Evolutionary conservation across 352 stramenopile species (phyloP), one percentile per base, ranked within the genome.

Genomic region (Phytophthora agathidicida): DNA sequence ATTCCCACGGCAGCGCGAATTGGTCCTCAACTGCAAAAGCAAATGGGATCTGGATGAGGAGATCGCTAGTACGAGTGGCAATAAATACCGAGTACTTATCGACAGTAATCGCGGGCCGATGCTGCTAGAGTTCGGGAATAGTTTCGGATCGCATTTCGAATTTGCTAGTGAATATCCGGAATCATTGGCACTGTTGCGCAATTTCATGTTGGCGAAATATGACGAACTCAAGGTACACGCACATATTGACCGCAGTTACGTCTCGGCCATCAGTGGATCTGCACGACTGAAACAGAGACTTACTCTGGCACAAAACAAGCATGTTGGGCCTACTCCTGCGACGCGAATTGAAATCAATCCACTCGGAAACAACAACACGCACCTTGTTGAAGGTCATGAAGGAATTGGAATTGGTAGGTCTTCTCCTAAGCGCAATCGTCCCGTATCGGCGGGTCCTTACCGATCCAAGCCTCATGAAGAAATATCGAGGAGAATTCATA

Each of bases 81-180:
- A 94, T 62, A 78, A 77, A 49, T 93, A 91, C 54, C 65, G 61
- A n/a, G 83, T 94, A n/a, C 69, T 93, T 7, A 59, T 91, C 14
- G 86, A 94, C 58, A 93, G 82, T 43, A 77, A 45, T 51, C 77
- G 83, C 0, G 86, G 86, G 0, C 86, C 86, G 0, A 82, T 93
- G 76, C 39, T 94, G n/a, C 49, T 93, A 5, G 86, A 93, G 52
- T 94, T 93, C 67, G 80, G 86, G 60, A 93, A 94, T 56, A 83
- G 79, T 45, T 49, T 92, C 0, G 84, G 86, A 7, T 58, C 69
- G 0, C 86, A 94, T 69, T 94, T 94, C 39, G 42, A 62, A 35
- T 52, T 93, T 16, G 64, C 54, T 14, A 45, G 47, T 7, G 80
- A 88, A 42, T 90, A 94, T 39, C 71, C 77, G 0, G 78, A 82